Percentiles rank a stretch among this genome's conserved stretches.
Conservation (phyloP, 2,329 filamentous ascomycete genomes). For the Mycosphaerelloides madeirae region DNA sequence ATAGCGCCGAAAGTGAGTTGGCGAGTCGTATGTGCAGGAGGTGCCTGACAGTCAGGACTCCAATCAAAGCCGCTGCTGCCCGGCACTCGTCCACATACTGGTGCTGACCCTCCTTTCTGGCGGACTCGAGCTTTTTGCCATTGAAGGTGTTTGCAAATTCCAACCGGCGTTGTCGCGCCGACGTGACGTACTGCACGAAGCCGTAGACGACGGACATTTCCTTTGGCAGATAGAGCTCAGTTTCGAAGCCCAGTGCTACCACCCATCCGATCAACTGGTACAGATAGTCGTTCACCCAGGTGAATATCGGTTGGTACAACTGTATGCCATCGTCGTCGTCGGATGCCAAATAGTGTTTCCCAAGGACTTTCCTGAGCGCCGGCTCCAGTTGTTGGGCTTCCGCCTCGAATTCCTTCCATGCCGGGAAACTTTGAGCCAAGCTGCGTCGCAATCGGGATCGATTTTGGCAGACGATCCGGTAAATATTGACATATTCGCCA, state of each 20-base stretch:
- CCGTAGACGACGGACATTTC: conserved; percentile 88
- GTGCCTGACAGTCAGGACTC: too few relatives aligned
- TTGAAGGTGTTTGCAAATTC: too few relatives aligned
- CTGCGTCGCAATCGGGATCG: conserved; percentile 82
- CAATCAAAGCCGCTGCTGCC: too few relatives aligned
- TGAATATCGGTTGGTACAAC: conserved; percentile 67
- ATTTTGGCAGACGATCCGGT: conserved; percentile 83
- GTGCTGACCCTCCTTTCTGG: too few relatives aligned
- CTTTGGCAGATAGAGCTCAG: conserved; percentile 80
- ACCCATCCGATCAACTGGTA: conserved; percentile 80
- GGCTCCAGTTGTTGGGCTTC: conserved; percentile 50
- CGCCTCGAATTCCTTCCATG: conserved; percentile 78
- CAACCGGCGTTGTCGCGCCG: too few relatives aligned
- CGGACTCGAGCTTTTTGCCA: too few relatives aligned
- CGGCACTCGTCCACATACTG: too few relatives aligned
- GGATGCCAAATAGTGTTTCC: too few relatives aligned
- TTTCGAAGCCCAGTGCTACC: conserved; percentile 88
- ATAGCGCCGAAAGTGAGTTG: conserved; percentile 48
- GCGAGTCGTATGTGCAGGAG: conserved; percentile 19
- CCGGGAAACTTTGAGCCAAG: conserved; percentile 59
- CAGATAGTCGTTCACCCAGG: conserved; percentile 89
- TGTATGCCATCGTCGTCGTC: too few relatives aligned
- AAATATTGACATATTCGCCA: conserved; percentile 72
- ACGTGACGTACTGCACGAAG: conserved; percentile 1
- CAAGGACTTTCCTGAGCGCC: too few relatives aligned